Evolutionary conservation across 2,329 filamentous ascomycete genomes (phyloP), one percentile per base, ranked within the genome.

Genomic region (Didymella glomerata): DNA sequence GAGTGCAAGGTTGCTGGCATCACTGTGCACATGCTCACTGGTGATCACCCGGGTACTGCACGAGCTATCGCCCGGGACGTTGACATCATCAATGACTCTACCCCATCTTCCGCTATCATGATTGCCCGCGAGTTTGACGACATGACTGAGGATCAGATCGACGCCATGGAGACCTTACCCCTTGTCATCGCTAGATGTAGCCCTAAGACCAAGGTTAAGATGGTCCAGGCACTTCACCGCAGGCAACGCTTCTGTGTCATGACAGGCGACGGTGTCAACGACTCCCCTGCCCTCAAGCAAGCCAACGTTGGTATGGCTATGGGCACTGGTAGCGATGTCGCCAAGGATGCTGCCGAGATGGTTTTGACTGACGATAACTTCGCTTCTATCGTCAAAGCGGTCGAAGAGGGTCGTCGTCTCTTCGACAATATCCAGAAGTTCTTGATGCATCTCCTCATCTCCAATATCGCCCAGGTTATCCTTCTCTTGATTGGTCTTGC

Each of bases 21-120:
- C 45, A 79, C 77, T 0, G 80, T 82, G 1, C 80, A 82, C 62
- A 82, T 82, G 80, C 73, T 82, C 27, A 82, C 80, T 38, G 80
- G 80, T 42, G 80, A 82, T 38, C 79, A 82, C 58, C 75, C 77
- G 27, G 79, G 77, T 52, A 82, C 80, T 7, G 80, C 80, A 1
- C 76, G 70, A 25, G 79, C 80, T 34, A 82, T 82, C 54, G 80
- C 80, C n/a, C 74, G 73, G 44, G 78, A 81, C 46, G 80, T 82
- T 28, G 79, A 79, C 30, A 82, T 82, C 27, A 68, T 77, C 34
- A 66, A 71, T 30, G 57, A 69, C 22, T 58, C 49, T n/a, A 70
- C 68, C 10, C 65, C 68, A 5, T 49, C 63, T 28, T 70, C 67
- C 32, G 70, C 65, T 32, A 69, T 80, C 51, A 81, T 82, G 80